Evolutionary conservation across 2,329 filamentous ascomycete genomes (phyloP).

Genomic region (Elsinoe necatrix): DNA sequence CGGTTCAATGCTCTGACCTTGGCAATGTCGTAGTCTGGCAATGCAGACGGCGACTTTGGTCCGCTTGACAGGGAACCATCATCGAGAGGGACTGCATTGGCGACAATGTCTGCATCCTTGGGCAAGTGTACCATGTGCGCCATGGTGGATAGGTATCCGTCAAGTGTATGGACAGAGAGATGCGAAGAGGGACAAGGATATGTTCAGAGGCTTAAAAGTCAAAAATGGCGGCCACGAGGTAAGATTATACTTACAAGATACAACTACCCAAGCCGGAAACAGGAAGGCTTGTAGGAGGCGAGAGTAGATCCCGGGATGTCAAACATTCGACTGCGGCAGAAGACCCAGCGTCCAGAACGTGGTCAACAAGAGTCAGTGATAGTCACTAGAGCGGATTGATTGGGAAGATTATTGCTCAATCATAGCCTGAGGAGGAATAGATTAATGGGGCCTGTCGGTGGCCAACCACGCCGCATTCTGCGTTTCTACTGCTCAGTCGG

Average conservation of each 20-base stretch:
- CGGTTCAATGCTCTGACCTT: slow-evolving; percentile 5
- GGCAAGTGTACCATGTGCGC: not conserved
- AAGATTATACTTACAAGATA: slow-evolving; percentile 9
- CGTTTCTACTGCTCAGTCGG: not conserved
- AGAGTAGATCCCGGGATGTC: not conserved
- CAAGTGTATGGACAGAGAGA: not conserved
- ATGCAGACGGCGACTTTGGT: not conserved
- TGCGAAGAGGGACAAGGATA: not conserved
- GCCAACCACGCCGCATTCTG: not conserved
- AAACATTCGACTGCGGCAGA: not conserved
- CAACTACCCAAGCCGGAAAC: slow-evolving; percentile 5
- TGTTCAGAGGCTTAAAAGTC: not conserved
- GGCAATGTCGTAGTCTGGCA: slow-evolving; percentile 5
- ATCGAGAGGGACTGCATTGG: not conserved
- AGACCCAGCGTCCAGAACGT: slow-evolving; percentile 1
- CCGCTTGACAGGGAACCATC: slow-evolving; percentile 5
- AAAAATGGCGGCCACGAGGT: not conserved
- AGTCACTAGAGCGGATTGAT: slow-evolving; percentile 13
- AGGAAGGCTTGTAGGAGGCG: not conserved
- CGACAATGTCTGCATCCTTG: slow-evolving; percentile 9
- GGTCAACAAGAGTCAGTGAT: slow-evolving; percentile 12
- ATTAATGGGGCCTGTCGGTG: slow-evolving; percentile 9
- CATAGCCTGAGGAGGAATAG: slow-evolving; percentile 13
- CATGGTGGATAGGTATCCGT: not conserved
- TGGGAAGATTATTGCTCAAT: slow-evolving; percentile 12